These are phyloP conservation scores for Dalbergia cochinchinensis DNA, from an alignment of 306 rosid genomes.

Conservation along the genomic window DNA sequence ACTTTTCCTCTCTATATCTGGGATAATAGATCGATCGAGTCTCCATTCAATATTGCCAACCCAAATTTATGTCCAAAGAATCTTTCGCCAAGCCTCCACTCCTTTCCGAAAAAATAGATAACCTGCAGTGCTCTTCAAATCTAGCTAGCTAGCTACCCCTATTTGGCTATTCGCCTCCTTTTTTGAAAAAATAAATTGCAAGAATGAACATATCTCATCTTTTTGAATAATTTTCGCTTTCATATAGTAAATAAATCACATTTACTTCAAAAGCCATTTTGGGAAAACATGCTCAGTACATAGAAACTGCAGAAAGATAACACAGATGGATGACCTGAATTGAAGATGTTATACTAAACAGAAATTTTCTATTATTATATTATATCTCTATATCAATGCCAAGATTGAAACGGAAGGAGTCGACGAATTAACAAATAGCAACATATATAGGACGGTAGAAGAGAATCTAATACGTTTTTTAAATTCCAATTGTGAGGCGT, in stretches of 20 bases:
- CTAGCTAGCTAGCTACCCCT: background rate
- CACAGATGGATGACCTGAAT: background rate
- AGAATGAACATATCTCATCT: too few relatives aligned
- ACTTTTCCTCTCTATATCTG: background rate
- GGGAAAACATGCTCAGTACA: background rate
- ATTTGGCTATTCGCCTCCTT: constrained; percentile 11
- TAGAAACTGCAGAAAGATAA: constrained; percentile 33
- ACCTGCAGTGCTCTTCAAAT: background rate
- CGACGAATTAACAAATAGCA: background rate
- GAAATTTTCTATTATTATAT: too few relatives aligned
- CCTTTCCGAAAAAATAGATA: background rate
- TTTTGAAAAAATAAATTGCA: background rate
- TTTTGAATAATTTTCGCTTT: too few relatives aligned
- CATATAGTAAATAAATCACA: background rate
- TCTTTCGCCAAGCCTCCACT: constrained; percentile 9
- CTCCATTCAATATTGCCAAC: constrained; percentile 34
- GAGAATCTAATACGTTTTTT: constrained; percentile 48
- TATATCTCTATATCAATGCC: background rate
- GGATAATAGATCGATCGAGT: background rate
- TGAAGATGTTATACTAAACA: background rate
- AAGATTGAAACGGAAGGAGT: constrained; percentile 18
- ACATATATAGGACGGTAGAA: constrained; percentile 28
- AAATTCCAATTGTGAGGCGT: background rate
- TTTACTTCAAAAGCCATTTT: background rate
- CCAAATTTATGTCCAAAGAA: background rate